Evolutionary conservation across 73 alveolate genomes (phyloP).

Genomic region (Halteria grandinella): DNA sequence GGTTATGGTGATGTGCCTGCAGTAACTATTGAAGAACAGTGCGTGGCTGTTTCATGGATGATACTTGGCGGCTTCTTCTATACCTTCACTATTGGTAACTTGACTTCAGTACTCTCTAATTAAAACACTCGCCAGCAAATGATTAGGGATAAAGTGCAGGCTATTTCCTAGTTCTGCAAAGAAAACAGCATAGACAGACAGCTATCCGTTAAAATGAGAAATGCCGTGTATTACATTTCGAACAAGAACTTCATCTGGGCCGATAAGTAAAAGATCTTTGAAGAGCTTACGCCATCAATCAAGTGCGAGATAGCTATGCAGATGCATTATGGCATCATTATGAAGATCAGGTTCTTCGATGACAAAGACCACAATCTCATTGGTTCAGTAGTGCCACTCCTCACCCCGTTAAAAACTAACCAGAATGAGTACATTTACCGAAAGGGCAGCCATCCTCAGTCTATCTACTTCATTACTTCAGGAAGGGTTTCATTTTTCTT

Average conservation of each 20-base stretch:
- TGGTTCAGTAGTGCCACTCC: conserved; percentile 63
- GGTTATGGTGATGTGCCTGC: conserved; percentile 81
- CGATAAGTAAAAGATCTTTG: conserved; percentile 57
- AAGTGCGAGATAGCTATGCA: conserved; percentile 61
- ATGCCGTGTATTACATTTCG: conserved; percentile 38
- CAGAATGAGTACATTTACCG: conserved; percentile 49
- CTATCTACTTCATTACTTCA: conserved; percentile 59
- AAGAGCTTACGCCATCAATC: conserved; percentile 52
- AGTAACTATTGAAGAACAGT: conserved; percentile 59
- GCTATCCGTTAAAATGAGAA: conserved; percentile 49
- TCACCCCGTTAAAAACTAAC: conserved; percentile 50
- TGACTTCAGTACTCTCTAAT: conserved; percentile 61
- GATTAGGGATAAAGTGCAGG: conserved; percentile 35
- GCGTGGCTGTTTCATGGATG: conserved; percentile 70
- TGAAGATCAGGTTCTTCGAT: conserved; percentile 60
- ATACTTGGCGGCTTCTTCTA: conserved; percentile 68
- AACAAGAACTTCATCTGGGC: conserved; percentile 47
- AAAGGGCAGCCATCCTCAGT: conserved; percentile 62
- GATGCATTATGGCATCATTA: conserved; percentile 58
- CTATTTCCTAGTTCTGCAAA: conserved; percentile 40
- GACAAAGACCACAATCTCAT: conserved; percentile 66
- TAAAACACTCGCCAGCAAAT: conserved; percentile 29
- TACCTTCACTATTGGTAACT: conserved; percentile 72
- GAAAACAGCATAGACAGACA: conserved; percentile 48
- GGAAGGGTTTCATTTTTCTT: conserved; percentile 61